Conservation (phyloP, 2,329 filamentous ascomycete species). For the Colletotrichum graminicola region DNA sequence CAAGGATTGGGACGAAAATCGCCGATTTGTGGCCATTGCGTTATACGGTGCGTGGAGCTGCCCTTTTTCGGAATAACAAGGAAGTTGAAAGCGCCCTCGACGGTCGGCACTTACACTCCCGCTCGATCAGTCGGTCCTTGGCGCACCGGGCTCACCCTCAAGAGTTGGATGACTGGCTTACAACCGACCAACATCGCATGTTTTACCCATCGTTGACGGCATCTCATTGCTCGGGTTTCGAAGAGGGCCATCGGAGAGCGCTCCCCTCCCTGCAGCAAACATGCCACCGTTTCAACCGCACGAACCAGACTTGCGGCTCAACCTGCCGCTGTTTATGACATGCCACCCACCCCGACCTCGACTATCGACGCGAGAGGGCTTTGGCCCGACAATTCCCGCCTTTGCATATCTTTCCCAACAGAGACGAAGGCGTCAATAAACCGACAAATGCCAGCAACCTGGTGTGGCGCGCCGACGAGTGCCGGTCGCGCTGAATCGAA, state of each 20-base stretch:
- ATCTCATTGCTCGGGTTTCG: neutral
- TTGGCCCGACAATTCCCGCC: slow-evolving; percentile 1
- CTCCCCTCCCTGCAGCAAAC: neutral
- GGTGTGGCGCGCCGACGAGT: neutral
- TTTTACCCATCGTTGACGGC: neutral
- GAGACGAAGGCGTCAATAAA: neutral
- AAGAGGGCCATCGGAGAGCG: slow-evolving; percentile 19
- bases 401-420: slow-evolving; percentile 4
- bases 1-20: slow-evolving; percentile 24
- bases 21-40: slow-evolving; percentile 21
- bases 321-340: slow-evolving; percentile 8
- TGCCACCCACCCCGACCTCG: neutral
- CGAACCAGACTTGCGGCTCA: slow-evolving; percentile 26
- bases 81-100: slow-evolving; percentile 34
- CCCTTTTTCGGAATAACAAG: slow-evolving; percentile 4
- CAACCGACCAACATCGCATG: slow-evolving; percentile 10
- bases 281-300: neutral
- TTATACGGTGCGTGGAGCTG: slow-evolving; percentile 23
- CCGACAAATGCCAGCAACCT: neutral
- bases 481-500: neutral
- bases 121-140: neutral
- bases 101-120: neutral
- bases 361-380: neutral
- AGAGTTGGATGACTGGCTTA: neutral
- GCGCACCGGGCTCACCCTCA: slow-evolving; percentile 28